Percentiles rank a stretch among this genome's conserved stretches.
Evolutionary conservation across 2,329 filamentous ascomycete genomes (phyloP).

Genomic region (Epicoccum nigrum): DNA sequence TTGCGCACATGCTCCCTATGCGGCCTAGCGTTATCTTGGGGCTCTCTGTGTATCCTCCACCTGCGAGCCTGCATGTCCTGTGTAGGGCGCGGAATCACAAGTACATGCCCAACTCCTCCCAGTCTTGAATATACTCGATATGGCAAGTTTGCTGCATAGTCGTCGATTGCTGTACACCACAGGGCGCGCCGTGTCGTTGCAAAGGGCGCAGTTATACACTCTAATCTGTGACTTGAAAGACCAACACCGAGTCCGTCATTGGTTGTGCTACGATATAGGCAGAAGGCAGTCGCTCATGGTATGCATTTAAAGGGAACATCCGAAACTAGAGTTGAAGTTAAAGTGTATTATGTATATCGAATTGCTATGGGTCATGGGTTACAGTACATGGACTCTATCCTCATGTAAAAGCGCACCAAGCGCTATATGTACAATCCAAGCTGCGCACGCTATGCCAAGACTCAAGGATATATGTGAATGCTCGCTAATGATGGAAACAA

Average conservation of each 20-base stretch:
- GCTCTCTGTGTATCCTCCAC: neutral
- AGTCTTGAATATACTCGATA: neutral
- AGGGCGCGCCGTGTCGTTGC: conserved; percentile 12
- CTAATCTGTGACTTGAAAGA: neutral
- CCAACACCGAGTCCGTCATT: no score
- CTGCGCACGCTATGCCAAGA: conserved; percentile 11
- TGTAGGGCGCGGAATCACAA: neutral
- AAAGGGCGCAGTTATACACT: conserved; percentile 1
- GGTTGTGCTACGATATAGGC: no score
- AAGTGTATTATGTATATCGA: neutral
- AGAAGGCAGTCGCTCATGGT: no score
- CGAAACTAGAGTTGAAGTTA: no score
- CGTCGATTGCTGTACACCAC: conserved; percentile 4
- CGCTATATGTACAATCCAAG: conserved; percentile 14
- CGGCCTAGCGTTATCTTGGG: neutral
- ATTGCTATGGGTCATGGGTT: neutral
- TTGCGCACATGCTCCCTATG: neutral
- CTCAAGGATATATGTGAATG: neutral
- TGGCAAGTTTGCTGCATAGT: neutral
- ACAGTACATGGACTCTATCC: neutral
- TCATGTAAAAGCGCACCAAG: conserved; percentile 1
- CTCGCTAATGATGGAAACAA: conserved; percentile 11
- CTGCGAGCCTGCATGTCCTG: neutral
- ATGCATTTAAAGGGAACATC: no score
- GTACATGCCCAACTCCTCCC: neutral